Base-by-base conservation (phyloP, 371 early-diverging fungal genomes). In the Nematocida sp. region DNA sequence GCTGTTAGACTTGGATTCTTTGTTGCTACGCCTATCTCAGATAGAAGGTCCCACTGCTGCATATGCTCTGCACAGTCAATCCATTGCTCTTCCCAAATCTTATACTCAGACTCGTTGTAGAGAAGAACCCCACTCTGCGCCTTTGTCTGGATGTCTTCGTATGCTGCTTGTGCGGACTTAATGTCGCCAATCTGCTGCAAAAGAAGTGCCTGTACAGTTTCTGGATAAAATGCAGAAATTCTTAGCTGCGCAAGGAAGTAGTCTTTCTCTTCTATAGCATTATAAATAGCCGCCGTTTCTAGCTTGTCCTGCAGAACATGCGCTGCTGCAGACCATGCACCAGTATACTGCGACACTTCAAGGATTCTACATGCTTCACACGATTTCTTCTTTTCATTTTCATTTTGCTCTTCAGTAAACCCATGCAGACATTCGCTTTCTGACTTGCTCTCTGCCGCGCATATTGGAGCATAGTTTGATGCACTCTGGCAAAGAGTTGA, bases 1-100 rank as follows among this genome's bases (percentile, higher is more conserved):
- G 66, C 62, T 27, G 47, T 74, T 42, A 85, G 61, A 15, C 13
- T 3, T 11, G 33, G 13, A 78, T 93, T 91, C 44, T 90, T 89
- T 52, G 95, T 95, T 66, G 92, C 91, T 83, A 93, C 92, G 4
- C 94, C 92, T 6, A 96, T 89, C 47, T 96, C 96, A 2, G 90
- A 89, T 62, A 96, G 87, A 64, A 96, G 90, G 78, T 99, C 98
- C 99, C 99, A 99, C 84, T 94, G 95, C 87, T 98, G 97, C 47
- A 99, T 87, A 66, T 92, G 90, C 83, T 94, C 90, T 0, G 96
- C 92, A 74, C 94, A 93, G 18, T 86, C 85, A 25, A 96, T 90
- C 91, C 99, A 99, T 82, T 93, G 94, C 62, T 94, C 92, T 87
- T 97, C 95, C 96, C 97, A 97, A 5, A 96, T 86, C 64, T 90